phyloP scores from a whole-genome alignment of 257 asterid species.

The Handroanthus guayacan region DNA sequence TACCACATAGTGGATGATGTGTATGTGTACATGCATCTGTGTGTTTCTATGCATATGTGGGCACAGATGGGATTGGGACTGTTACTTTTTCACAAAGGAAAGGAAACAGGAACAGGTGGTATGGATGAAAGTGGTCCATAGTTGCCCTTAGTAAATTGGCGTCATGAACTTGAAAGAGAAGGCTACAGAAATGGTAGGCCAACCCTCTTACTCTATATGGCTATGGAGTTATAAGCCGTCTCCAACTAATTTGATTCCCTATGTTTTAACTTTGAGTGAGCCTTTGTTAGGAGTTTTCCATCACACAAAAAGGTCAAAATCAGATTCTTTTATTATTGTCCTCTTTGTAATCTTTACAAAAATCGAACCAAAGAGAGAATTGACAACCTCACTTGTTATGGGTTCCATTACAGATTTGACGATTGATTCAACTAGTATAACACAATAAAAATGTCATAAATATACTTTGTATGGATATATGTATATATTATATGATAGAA shows the following conservation, averaged over 20 bases:
- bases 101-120: conserved; percentile 38
- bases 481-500: too few relatives aligned
- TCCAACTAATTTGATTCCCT: conserved; percentile 42
- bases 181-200: conserved; percentile 46
- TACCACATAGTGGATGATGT: background rate
- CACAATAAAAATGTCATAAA: too few relatives aligned
- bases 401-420: too few relatives aligned
- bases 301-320: background rate
- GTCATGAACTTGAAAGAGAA: conserved; percentile 45
- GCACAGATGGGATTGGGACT: conserved; percentile 6
- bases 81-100: conserved; percentile 36
- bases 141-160: conserved; percentile 30
- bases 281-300: background rate
- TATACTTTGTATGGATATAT: too few relatives aligned
- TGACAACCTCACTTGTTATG: too few relatives aligned
- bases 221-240: conserved; percentile 11
- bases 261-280: conserved; percentile 20
- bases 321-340: background rate
- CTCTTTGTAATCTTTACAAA: background rate
- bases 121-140: conserved; percentile 46
- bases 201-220: conserved; percentile 34
- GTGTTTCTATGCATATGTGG: background rate
- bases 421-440: too few relatives aligned
- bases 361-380: too few relatives aligned
- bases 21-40: background rate